phyloP scores from a whole-genome alignment of 805 yeast species.

The Cyberlindnera mycetangii region DNA sequence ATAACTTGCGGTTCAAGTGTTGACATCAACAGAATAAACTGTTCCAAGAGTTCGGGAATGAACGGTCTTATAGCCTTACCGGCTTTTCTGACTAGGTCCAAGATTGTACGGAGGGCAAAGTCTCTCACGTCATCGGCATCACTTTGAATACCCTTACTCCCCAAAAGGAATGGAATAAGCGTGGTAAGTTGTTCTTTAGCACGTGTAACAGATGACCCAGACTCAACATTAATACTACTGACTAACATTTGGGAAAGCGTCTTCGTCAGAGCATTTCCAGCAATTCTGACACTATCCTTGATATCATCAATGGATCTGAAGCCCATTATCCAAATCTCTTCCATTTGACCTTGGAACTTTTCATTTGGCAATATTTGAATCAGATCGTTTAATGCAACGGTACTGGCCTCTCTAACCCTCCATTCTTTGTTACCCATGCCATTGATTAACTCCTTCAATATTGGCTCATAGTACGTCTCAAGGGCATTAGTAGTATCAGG shows the following conservation, averaged over 20 bases:
- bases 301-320: conserved; percentile 92
- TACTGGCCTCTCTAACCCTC: conserved; percentile 89
- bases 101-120: conserved; percentile 73
- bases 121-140: conserved; percentile 82
- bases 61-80: conserved; percentile 62
- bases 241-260: conserved; percentile 62
- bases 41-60: conserved; percentile 64
- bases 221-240: conserved; percentile 47
- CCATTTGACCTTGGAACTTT: conserved; percentile 47
- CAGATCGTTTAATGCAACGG: conserved; percentile 66
- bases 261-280: conserved; percentile 68
- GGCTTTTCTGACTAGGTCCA: conserved; percentile 64
- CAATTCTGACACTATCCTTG: conserved; percentile 86
- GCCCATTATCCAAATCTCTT: conserved; percentile 81
- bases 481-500: conserved; percentile 53
- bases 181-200: conserved; percentile 48
- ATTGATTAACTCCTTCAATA: conserved; percentile 58
- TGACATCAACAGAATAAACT: conserved; percentile 70
- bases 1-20: conserved; percentile 88
- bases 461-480: conserved; percentile 49
- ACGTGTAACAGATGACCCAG: conserved; percentile 37
- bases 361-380: conserved; percentile 56
- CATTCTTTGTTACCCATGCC: conserved; percentile 84
- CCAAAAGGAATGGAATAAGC: conserved; percentile 76
- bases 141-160: conserved; percentile 73